phyloP scores from a whole-genome alignment of 768 basidiomycete genomes.

The Naematelia aurantialba region DNA sequence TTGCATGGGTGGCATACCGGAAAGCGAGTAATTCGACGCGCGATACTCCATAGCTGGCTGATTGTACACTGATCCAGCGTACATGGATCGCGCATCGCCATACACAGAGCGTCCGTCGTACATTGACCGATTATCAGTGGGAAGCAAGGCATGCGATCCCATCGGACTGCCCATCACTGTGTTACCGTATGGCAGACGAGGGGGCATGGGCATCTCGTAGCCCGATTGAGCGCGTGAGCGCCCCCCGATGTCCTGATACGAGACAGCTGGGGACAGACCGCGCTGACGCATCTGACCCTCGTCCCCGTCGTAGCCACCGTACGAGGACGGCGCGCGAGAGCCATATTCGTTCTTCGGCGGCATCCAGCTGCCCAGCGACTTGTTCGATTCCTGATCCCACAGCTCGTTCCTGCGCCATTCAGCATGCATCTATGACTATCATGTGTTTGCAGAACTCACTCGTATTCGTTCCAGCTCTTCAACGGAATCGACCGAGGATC shows the following conservation, averaged over 20 bases:
- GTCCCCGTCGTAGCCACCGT: constrained; percentile 63
- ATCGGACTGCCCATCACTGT: constrained; percentile 10
- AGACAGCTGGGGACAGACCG: constrained; percentile 69
- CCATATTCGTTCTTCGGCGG: constrained; percentile 61
- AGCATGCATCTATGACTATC: not conserved
- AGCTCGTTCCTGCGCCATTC: constrained; percentile 72
- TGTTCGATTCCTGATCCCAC: constrained; percentile 96
- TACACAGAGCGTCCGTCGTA: constrained; percentile 45
- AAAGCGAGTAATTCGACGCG: constrained; percentile 14
- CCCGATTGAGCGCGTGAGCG: constrained; percentile 28
- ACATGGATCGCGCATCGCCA: constrained; percentile 12
- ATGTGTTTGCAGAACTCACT: constrained; percentile 54
- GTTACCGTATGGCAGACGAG: not conserved
- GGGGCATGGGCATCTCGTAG: constrained; percentile 59
- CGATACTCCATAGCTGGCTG: constrained; percentile 9
- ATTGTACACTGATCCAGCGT: constrained; percentile 3
- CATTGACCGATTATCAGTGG: constrained; percentile 27
- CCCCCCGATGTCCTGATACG: constrained; percentile 55
- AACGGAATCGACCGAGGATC: constrained; percentile 88
- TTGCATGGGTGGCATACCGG: constrained; percentile 6
- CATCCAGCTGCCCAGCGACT: constrained; percentile 89
- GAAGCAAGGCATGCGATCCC: constrained; percentile 2
- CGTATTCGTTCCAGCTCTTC: constrained; percentile 95
- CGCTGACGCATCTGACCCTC: constrained; percentile 72
- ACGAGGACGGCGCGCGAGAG: constrained; percentile 46